These are phyloP conservation scores for Echinochloa phyllopogon DNA, from an alignment of 176 grass and related monocot genomes.

Conservation along the genomic window DNA sequence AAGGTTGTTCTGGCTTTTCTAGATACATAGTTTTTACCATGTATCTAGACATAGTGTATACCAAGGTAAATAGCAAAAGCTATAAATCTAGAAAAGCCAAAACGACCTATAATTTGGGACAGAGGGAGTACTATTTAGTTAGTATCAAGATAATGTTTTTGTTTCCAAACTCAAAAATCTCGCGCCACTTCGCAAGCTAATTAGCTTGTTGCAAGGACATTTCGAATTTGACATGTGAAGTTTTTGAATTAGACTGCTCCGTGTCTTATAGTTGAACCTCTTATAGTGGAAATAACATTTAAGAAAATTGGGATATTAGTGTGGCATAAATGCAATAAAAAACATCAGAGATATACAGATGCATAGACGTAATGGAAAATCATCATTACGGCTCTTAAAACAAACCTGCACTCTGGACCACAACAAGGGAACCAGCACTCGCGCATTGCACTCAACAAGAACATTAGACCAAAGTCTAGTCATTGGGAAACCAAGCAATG, in stretches of 20 bases:
- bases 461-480: slow-evolving; percentile 94
- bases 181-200: slow-evolving; percentile 7
- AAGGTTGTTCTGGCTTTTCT: too few relatives aligned
- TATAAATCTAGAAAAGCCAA: too few relatives aligned
- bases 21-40: too few relatives aligned
- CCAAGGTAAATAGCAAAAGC: too few relatives aligned
- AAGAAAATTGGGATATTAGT: not conserved
- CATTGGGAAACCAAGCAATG: slow-evolving; percentile 87
- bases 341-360: slow-evolving; percentile 6
- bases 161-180: slow-evolving; percentile 7
- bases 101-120: too few relatives aligned
- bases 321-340: not conserved
- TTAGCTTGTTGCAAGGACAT: slow-evolving; percentile 25
- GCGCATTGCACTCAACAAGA: slow-evolving; percentile 81
- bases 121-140: not conserved
- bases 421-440: slow-evolving; percentile 91
- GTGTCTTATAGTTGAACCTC: slow-evolving; percentile 2
- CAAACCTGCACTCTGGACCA: slow-evolving; percentile 98
- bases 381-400: not conserved
- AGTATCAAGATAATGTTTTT: not conserved
- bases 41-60: too few relatives aligned
- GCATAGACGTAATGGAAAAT: slow-evolving; percentile 12
- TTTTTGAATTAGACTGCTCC: slow-evolving; percentile 31
- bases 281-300: not conserved
- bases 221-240: not conserved